Evolutionary conservation across 2,329 filamentous ascomycete species (phyloP), one percentile per base, ranked within the genome.

Genomic region (Aspergillus pseudoterreus): DNA sequence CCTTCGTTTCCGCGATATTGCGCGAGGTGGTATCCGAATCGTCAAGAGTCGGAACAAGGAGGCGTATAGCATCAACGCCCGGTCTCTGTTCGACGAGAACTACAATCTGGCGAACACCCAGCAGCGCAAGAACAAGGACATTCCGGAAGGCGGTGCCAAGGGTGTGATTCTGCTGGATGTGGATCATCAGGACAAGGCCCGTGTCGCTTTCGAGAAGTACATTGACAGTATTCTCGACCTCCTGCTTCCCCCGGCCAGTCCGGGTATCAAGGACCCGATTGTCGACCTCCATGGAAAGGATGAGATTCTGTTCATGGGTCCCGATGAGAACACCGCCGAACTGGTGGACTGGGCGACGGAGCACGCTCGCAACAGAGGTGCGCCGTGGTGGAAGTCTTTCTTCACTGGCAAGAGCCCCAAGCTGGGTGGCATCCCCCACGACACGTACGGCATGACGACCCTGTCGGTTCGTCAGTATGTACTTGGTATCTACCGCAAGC

Each of bases 301-400:
- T 68, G 94, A 99, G 73, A 99, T 99, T 56, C 78, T 99, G 19
- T 99, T 99, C 80, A 89, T 99, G 90, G 94, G 94, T 32, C 94
- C 94, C 0, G 94, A 99, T 61, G 94, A 99, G 84, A 99, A 99
- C 76, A 99, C 94, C 1, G 94, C 94, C 19, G 90, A 96, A 65
- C 81, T 99, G 32, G 94, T 99, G 47, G 86, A 99, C 74, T 99
- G 94, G 94, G 94, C 94, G n/a, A 99, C 94, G 1, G 87, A 94
- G 72, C 94, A 99, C 71, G 94, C 94, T 54, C 84, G 90, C 47
- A 77, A 78, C 55, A 86, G 94, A 62, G 91, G 91, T 43, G 94
- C 94, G 4, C 90, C 91, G 24, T 99, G 92, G 90, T 99, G 94
- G 94, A 99, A 99, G 80, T 99, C 94, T 0, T 99, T 99, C 83